Percentiles rank a stretch among this genome's conserved stretches.
Conservation (phyloP, 1,139 yeast species). For the Pneumocystis carinii region DNA sequence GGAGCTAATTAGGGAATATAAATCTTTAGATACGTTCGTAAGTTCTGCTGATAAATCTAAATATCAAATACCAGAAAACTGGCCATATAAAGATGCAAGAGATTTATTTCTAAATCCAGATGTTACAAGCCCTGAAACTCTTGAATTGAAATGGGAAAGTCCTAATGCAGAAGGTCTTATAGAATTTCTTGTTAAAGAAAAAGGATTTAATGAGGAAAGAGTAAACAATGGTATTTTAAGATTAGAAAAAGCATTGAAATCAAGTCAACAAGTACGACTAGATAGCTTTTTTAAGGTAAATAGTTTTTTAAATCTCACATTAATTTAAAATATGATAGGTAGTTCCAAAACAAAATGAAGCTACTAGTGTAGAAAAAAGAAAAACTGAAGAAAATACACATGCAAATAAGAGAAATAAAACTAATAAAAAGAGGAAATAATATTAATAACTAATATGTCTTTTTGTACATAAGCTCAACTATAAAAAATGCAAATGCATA, state of each 20-base stretch:
- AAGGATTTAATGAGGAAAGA: constrained; percentile 86
- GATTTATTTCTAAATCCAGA: constrained; percentile 72
- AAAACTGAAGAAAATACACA: neutral
- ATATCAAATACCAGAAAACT: constrained; percentile 75
- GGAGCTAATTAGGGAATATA: constrained; percentile 75
- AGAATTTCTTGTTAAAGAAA: constrained; percentile 54
- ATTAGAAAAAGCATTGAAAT: constrained; percentile 65
- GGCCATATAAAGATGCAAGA: constrained; percentile 88
- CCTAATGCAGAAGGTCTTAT: constrained; percentile 67
- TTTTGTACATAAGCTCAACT: neutral
- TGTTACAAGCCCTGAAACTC: constrained; percentile 42
- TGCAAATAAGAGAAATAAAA: neutral
- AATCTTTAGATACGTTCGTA: constrained; percentile 61
- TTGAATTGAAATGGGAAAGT: constrained; percentile 51
- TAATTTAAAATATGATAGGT: neutral
- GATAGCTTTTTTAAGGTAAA: neutral
- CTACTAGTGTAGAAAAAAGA: neutral
- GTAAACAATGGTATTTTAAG: constrained; percentile 77
- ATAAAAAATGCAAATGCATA: neutral
- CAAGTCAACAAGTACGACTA: constrained; percentile 45
- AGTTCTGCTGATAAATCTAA: constrained; percentile 34
- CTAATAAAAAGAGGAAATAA: neutral
- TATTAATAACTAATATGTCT: neutral
- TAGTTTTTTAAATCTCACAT: neutral
- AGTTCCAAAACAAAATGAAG: neutral